Percentiles rank a stretch among this genome's conserved stretches.
phyloP scores from a whole-genome alignment of 2,329 filamentous ascomycete species.

The Venturia oleaginea region DNA sequence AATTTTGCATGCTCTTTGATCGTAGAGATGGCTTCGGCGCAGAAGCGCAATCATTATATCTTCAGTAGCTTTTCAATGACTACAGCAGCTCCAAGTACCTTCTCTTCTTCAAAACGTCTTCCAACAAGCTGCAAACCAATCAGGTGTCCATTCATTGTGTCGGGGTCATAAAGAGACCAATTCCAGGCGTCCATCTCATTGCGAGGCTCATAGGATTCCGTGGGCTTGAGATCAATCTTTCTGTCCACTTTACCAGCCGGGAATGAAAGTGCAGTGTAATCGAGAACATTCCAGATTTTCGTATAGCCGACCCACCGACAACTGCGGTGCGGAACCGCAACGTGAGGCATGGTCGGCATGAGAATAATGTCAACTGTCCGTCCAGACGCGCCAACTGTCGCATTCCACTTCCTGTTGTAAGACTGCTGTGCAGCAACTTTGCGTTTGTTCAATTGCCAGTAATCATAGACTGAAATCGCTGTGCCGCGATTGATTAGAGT shows the following conservation, averaged over 20 bases:
- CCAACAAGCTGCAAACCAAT: slow-evolving; percentile 15
- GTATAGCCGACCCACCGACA: slow-evolving; percentile 38
- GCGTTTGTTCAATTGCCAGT: slow-evolving; percentile 57
- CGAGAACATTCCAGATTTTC: too few relatives aligned
- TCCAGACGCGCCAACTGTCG: slow-evolving; percentile 26
- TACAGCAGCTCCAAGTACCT: too few relatives aligned
- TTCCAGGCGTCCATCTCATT: too few relatives aligned
- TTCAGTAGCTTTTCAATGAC: slow-evolving; percentile 22
- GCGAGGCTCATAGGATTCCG: too few relatives aligned
- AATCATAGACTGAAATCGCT: slow-evolving; percentile 53
- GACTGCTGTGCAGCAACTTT: slow-evolving; percentile 46
- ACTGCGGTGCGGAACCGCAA: slow-evolving; percentile 31
- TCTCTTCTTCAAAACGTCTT: too few relatives aligned
- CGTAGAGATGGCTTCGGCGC: too few relatives aligned
- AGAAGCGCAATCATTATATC: not conserved
- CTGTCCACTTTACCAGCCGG: too few relatives aligned
- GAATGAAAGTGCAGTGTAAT: too few relatives aligned
- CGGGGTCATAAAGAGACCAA: too few relatives aligned
- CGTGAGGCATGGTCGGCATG: slow-evolving; percentile 37
- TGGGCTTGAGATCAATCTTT: too few relatives aligned
- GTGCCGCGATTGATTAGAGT: slow-evolving; percentile 44
- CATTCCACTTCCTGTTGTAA: slow-evolving; percentile 52
- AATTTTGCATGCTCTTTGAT: too few relatives aligned
- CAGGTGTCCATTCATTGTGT: too few relatives aligned
- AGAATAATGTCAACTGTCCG: slow-evolving; percentile 43